Conservation (phyloP, 1,284 basidiomycete genomes). For the Trichosporon ovoides region DNA sequence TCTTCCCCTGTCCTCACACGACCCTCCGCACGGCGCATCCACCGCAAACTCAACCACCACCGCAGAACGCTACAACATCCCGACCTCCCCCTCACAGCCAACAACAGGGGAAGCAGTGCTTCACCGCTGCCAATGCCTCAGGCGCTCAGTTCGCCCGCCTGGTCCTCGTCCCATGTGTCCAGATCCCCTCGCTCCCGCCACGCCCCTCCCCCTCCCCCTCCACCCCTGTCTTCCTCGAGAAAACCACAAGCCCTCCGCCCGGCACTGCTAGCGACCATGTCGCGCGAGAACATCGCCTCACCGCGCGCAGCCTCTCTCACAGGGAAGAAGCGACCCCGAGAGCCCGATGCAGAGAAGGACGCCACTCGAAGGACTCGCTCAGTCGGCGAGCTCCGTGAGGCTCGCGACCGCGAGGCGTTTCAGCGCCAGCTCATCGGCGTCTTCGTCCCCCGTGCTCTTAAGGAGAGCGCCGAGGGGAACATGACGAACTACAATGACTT, state of each 20-base stretch:
- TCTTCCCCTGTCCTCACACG: neutral
- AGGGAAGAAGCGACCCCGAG: slow-evolving; percentile 43
- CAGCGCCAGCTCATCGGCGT: slow-evolving; percentile 46
- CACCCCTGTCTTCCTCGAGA: too few species aligned
- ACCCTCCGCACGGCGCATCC: neutral
- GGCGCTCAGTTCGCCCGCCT: slow-evolving; percentile 23
- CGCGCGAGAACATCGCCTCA: slow-evolving; percentile 11
- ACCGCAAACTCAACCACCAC: neutral
- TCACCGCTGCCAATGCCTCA: slow-evolving; percentile 17
- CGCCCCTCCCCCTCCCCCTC: neutral
- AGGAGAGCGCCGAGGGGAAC: slow-evolving; percentile 44
- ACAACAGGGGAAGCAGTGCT: slow-evolving; percentile 2
- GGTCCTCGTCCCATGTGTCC: slow-evolving; percentile 32
- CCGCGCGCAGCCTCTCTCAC: slow-evolving; percentile 37
- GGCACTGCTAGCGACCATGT: slow-evolving; percentile 7
- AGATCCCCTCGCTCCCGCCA: slow-evolving; percentile 23
- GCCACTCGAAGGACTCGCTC: slow-evolving; percentile 42
- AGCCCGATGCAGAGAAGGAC: slow-evolving; percentile 27
- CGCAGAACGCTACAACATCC: too few species aligned
- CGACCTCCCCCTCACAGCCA: too few species aligned
- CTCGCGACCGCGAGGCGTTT: slow-evolving; percentile 38
- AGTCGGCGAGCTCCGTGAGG: slow-evolving; percentile 20
- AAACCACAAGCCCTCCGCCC: neutral
- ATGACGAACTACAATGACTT: slow-evolving; percentile 54
- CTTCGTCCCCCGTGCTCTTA: slow-evolving; percentile 46